Base-by-base conservation (phyloP, 495 filamentous ascomycete genomes). In the Talaromyces ruber region DNA sequence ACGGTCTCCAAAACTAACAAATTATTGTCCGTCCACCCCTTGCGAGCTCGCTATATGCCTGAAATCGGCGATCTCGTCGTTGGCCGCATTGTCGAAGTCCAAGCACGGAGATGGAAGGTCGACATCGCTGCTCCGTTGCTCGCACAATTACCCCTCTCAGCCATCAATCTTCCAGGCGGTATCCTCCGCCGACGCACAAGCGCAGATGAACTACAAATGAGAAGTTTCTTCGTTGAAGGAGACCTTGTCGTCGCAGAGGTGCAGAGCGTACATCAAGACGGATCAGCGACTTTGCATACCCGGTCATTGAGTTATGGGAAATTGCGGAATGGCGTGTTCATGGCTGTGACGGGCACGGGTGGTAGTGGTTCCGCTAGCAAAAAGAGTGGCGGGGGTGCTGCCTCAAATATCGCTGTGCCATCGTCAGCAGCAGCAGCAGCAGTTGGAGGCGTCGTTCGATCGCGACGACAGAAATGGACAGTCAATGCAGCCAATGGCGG, bases 61-160 rank as follows among this genome's bases (percentile, higher is more conserved):
- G 92, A 96, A 72, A 96, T 98, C 64, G 94, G 94, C 62, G 94
- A 98, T 74, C 81, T 98, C 2, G 90, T 98, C 4, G 87, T 98
- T 5, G 95, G 94, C 43, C 87, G 94, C 62, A 96, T 98, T 65
- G 85, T 93, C 63, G 89, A 93, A 69, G 94, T 98, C 16, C 92
- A 96, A 68, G 83, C 87, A 6, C 85, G 86, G 71, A 87, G 93
- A 28, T 98, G 94, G 94, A 89, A 88, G 64, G 93, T 98, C 64
- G 95, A 98, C 70, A 87, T 98, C 52, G 88, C 89, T 57, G 87
- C 88, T 21, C 87, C 91, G 0, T 82, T 93, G 37, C 86, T 96
- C 1, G 93, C 93, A 0, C 79, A 85, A 22, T 83, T 98, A 0
- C 92, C 91, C 6, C 82, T 98, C 6, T 86, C 82, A 56, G 87